Evolutionary conservation across 2,329 filamentous ascomycete species (phyloP).

Genomic region (Ophioceras dolichostomum): DNA sequence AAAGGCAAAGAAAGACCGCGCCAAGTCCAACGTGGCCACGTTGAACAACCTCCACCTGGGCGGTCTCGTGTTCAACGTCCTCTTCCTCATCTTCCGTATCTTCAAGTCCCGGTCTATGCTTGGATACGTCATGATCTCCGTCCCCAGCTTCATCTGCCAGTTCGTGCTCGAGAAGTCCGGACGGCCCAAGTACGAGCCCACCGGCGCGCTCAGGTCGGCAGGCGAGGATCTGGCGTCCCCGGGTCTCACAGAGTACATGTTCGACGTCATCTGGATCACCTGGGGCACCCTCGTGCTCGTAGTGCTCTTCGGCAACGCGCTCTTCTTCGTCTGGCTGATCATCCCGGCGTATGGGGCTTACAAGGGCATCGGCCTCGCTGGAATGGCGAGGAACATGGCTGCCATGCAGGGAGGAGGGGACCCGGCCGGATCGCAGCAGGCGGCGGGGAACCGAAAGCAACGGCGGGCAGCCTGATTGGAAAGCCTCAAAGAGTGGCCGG

Average conservation of each 20-base stretch:
- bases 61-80: slow-evolving; percentile 54
- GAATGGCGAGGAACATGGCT: slow-evolving; percentile 41
- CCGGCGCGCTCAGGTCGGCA: slow-evolving; percentile 55
- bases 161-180: slow-evolving; percentile 76
- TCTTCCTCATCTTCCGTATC: slow-evolving; percentile 65
- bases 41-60: slow-evolving; percentile 76
- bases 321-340: slow-evolving; percentile 41
- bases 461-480: slow-evolving; percentile 36
- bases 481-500: no score
- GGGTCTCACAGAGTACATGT: slow-evolving; percentile 95
- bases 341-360: slow-evolving; percentile 44
- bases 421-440: slow-evolving; percentile 18
- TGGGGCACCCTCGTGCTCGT: slow-evolving; percentile 68
- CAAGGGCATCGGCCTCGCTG: slow-evolving; percentile 40
- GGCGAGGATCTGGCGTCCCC: slow-evolving; percentile 82
- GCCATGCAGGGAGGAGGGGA: slow-evolving; percentile 26
- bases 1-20: slow-evolving; percentile 53
- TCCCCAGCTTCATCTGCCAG: slow-evolving; percentile 68
- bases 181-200: slow-evolving; percentile 60
- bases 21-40: slow-evolving; percentile 64
- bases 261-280: slow-evolving; percentile 91
- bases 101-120: slow-evolving; percentile 53
- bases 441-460: slow-evolving; percentile 39
- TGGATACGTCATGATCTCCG: slow-evolving; percentile 59
- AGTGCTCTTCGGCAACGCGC: slow-evolving; percentile 69